Conservation (phyloP, 2,329 filamentous ascomycete species). For the Nemania serpens region DNA sequence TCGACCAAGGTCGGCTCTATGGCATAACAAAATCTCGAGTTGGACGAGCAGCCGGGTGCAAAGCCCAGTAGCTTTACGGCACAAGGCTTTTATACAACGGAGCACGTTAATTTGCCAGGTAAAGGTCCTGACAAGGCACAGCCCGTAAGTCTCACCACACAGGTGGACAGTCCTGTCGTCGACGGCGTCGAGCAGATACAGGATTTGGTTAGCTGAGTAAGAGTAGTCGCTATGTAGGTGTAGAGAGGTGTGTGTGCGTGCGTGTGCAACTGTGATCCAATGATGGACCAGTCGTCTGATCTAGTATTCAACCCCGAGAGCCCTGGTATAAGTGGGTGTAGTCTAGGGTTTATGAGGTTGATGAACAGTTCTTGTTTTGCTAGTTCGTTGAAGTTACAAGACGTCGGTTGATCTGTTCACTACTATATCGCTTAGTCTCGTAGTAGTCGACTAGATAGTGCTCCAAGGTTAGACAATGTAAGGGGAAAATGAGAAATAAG, state of each 20-base stretch:
- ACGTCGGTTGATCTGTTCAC: neutral
- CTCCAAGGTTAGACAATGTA: conserved; percentile 3
- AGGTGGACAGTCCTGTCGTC: conserved; percentile 30
- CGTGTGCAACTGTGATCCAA: conserved; percentile 3
- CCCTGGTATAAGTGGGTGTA: conserved; percentile 6
- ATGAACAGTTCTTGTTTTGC: conserved; percentile 5
- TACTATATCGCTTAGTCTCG: neutral
- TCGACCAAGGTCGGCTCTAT: conserved; percentile 27
- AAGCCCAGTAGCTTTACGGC: conserved; percentile 12
- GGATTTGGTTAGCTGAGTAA: conserved; percentile 34
- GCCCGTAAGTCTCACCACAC: conserved; percentile 33
- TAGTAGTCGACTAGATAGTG: conserved; percentile 3
- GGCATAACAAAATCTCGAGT: conserved; percentile 28
- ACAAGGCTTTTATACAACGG: conserved; percentile 13
- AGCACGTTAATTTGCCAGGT: conserved; percentile 27
- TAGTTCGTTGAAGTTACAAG: neutral
- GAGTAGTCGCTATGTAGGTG: conserved; percentile 13
- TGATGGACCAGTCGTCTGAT: conserved; percentile 11
- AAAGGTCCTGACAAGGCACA: conserved; percentile 34
- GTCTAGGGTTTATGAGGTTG: conserved; percentile 8
- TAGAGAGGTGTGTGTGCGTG: conserved; percentile 2
- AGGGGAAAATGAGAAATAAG: conserved; percentile 14
- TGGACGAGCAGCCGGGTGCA: conserved; percentile 10
- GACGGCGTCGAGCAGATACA: conserved; percentile 28
- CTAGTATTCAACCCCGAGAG: neutral